Evolutionary conservation across 1,139 yeast genomes (phyloP).

Genomic region (Saccharomyces hybrid): DNA sequence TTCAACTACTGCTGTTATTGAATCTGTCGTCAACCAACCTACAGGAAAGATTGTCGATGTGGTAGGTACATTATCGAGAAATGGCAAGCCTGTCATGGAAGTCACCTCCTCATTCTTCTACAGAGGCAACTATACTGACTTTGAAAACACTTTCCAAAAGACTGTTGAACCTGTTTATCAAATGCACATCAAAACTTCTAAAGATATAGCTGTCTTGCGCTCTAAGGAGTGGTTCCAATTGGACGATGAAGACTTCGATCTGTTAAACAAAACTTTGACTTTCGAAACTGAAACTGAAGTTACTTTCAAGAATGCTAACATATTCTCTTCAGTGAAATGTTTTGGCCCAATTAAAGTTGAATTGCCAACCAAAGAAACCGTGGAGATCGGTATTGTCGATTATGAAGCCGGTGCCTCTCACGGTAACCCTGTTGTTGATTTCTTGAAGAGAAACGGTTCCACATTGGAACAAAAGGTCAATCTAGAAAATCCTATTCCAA

Average conservation of each 20-base stretch:
- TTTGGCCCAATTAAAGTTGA: slow-evolving; percentile 82
- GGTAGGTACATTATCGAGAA: slow-evolving; percentile 79
- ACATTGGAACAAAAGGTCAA: slow-evolving; percentile 90
- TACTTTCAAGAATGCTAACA: slow-evolving; percentile 67
- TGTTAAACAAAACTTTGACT: slow-evolving; percentile 72
- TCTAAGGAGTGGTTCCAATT: slow-evolving; percentile 98
- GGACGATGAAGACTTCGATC: slow-evolving; percentile 56
- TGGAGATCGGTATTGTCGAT: slow-evolving; percentile 78
- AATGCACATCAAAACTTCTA: slow-evolving; percentile 61
- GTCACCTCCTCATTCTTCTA: slow-evolving; percentile 93
- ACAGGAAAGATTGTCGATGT: slow-evolving; percentile 96
- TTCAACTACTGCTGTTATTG: slow-evolving; percentile 72
- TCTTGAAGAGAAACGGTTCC: slow-evolving; percentile 82
- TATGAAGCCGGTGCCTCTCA: slow-evolving; percentile 90
- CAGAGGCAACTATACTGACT: slow-evolving; percentile 87
- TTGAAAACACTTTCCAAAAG: slow-evolving; percentile 87
- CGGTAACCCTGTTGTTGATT: slow-evolving; percentile 97
- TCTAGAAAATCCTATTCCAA: slow-evolving; percentile 86
- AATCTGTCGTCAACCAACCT: slow-evolving; percentile 82
- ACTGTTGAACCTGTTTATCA: slow-evolving; percentile 82
- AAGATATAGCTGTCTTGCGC: slow-evolving; percentile 87
- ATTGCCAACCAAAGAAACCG: slow-evolving; percentile 85
- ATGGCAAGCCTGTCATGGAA: slow-evolving; percentile 77
- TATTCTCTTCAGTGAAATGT: slow-evolving; percentile 75
- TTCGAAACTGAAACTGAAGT: slow-evolving; percentile 86